A percentile compares a stretch with the other conserved stretches of the same genome.
Conservation (phyloP, 2,329 filamentous ascomycete genomes). For the Xylogone sp. region DNA sequence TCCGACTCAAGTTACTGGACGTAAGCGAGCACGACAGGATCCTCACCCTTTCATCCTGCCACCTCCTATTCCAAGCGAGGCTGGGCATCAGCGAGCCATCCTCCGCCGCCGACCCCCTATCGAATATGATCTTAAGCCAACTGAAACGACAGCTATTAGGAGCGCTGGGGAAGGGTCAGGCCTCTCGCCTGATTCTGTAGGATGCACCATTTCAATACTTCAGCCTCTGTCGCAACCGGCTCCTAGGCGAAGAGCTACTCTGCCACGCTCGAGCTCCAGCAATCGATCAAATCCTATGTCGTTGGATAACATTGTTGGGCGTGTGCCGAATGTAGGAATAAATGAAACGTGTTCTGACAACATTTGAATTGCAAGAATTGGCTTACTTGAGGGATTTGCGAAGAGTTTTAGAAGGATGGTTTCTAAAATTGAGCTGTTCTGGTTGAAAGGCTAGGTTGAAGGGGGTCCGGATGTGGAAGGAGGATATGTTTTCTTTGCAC, state of each 20-base stretch:
- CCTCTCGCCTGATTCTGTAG: slow-evolving; percentile 23
- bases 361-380: slow-evolving; percentile 21
- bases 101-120: slow-evolving; percentile 19
- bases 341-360: slow-evolving; percentile 27
- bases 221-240: slow-evolving; percentile 19
- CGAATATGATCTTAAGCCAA: slow-evolving; percentile 27
- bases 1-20: slow-evolving; percentile 8
- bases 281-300: slow-evolving; percentile 28
- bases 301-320: slow-evolving; percentile 28
- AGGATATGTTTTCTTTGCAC: no score
- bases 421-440: not conserved
- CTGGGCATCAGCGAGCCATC: slow-evolving; percentile 20
- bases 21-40: slow-evolving; percentile 28
- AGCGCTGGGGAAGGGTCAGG: slow-evolving; percentile 15
- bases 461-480: no score
- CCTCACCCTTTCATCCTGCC: slow-evolving; percentile 31
- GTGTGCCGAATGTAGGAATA: slow-evolving; percentile 25
- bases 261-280: slow-evolving; percentile 23
- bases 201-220: slow-evolving; percentile 22
- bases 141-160: slow-evolving; percentile 26
- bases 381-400: slow-evolving; percentile 1
- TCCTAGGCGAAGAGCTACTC: slow-evolving; percentile 24
- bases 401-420: not conserved
- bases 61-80: slow-evolving; percentile 30
- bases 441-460: no score